Evolutionary conservation across 129 eudicot species (phyloP), one percentile per base, ranked within the genome.

Genomic region (Tagetes erecta): DNA sequence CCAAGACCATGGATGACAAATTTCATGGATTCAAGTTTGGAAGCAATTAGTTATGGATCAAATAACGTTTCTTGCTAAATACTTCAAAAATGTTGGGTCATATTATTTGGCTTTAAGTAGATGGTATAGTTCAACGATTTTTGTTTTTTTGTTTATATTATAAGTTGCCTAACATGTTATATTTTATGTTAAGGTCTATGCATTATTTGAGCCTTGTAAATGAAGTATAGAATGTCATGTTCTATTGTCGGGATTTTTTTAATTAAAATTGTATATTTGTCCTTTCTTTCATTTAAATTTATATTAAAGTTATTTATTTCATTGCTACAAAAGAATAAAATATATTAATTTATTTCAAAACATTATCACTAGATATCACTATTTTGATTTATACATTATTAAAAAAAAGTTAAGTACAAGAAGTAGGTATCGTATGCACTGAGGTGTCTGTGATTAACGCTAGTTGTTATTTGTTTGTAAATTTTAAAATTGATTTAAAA

Each of bases 31-130:
- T 50, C 81, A 8, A 90, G 86, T 75, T 82, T 93, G 34, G 75
- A 68, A 71, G 91, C 92, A 7, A 88, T 93, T 81, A 93, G 98
- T 76, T 93, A 90, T 68, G 98, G 98, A 67, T 78, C 98, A 35
- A 86, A 81, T 75, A 80, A 69, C 8, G 65, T 90, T 45, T 77
- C 91, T n/a, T 93, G 98, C 62, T 70, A 4, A 12, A 5, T 12
- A 62, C 42, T 62, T 60, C 36, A 12, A 62, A 62, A 44, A 35
- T 62, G 67, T 62, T 36, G 20, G 27, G 5, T 60, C 42, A 60
- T 60, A 34, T n/a, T 60, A 34, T 35, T 3, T 60, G 66, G 37
- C 10, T 59, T 59, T 31, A 10, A 59, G 5, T 59, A 34, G 65
- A 3, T 33, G 10, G 40, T 59, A 4, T 59, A 2, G 40, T 34